Evolutionary conservation across 2,329 filamentous ascomycete species (phyloP).

Genomic region (Penicillium sp.): DNA sequence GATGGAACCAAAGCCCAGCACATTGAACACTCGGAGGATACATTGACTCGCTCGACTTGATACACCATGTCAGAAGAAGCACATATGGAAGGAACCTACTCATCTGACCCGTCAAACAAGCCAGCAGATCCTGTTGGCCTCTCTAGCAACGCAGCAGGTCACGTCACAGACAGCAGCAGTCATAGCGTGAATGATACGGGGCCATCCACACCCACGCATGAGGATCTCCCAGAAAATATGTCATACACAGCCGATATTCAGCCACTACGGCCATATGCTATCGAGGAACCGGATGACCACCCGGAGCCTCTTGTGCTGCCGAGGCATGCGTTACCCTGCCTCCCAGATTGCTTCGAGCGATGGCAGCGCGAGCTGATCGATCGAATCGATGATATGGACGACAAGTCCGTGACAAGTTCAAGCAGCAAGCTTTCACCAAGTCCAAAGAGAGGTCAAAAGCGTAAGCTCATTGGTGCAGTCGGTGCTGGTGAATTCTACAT

Average conservation of each 20-base stretch:
- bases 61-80: conserved; percentile 4
- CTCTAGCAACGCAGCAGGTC: neutral
- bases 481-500: conserved; percentile 11
- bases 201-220: conserved; percentile 4
- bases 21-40: neutral
- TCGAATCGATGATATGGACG: conserved; percentile 41
- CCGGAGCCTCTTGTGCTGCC: conserved; percentile 9
- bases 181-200: conserved; percentile 23
- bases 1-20: neutral
- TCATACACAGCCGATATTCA: conserved; percentile 28
- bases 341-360: conserved; percentile 33
- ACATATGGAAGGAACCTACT: conserved; percentile 10
- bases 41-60: neutral
- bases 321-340: conserved; percentile 24
- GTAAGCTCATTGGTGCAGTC: conserved; percentile 38
- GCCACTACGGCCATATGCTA: conserved; percentile 47
- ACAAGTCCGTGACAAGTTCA: conserved; percentile 36
- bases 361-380: conserved; percentile 45
- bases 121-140: neutral
- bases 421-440: conserved; percentile 9
- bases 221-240: conserved; percentile 26
- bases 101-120: neutral
- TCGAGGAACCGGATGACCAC: conserved; percentile 47
- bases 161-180: conserved; percentile 18
- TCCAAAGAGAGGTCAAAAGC: conserved; percentile 42